Evolutionary conservation across 1,284 basidiomycete genomes (phyloP), one percentile per base, ranked within the genome.

Genomic region (Ganoderma boninense): DNA sequence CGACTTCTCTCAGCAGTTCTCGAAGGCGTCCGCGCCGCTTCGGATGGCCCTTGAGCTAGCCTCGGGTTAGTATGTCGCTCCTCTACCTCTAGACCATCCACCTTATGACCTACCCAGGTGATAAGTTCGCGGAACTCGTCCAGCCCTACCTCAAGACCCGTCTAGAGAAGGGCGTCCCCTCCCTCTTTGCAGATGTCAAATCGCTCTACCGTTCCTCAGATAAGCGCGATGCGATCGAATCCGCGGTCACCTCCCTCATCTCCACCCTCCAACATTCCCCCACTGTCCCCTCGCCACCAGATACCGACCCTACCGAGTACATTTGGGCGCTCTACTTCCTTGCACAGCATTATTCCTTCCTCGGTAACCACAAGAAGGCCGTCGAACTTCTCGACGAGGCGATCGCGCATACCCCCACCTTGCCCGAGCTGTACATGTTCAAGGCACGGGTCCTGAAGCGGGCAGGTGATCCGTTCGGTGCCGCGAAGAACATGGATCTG

Each of bases 291-390:
- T 66, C 76, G n/a, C 76, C 82, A 6, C 66, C 72, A 16, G 65
- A 66, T 8, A 82, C 89, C 52, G 91, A 96, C 32, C 97, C 97
- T 0, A 93, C 96, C 1, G 92, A 92, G 10, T 95, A 97, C 75
- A 89, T 99, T 26, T 99, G 98, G 97, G 91, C 94, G 5, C 89
- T 99, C 66, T 99, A 98, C 84, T 98, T 94, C 86, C 91, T 98
- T 61, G 93, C 96, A 0, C 95, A 98, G 74, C 97, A 98, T 81
- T 89, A 97, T 77, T 94, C 96, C 0, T 89, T 89, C 77, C 84
- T 92, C 49, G 80, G 84, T 32, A 82, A 86, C 75, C 84, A 90
- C 62, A 74, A 81, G 4, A 85, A 86, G 62, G 91, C 97, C 0
- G 83, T 99, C 16, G 82, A 86, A 23, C 83, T 94, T 23, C 85